Evolutionary conservation across 1,139 yeast genomes (phyloP).

Genomic region (Tardiomyces blankii): DNA sequence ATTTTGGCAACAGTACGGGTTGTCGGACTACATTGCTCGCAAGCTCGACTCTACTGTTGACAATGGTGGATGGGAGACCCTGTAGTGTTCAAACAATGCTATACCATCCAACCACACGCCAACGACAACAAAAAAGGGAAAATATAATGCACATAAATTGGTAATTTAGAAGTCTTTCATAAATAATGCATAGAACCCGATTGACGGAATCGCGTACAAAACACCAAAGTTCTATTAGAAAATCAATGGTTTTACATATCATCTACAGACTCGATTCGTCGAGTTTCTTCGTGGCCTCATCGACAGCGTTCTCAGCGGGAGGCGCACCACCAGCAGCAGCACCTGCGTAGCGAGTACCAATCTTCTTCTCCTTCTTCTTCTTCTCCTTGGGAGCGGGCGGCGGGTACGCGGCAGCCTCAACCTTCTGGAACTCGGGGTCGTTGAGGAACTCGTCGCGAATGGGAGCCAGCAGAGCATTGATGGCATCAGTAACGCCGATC

Average conservation of each 20-base stretch:
- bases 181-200: slow-evolving; percentile 4
- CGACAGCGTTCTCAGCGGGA: slow-evolving; percentile 11
- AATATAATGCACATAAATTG: too few relatives aligned
- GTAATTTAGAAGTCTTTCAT: too few relatives aligned
- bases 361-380: slow-evolving; percentile 63
- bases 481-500: slow-evolving; percentile 77
- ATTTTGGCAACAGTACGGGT: slow-evolving; percentile 71
- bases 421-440: slow-evolving; percentile 62
- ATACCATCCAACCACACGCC: too few relatives aligned
- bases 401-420: slow-evolving; percentile 76
- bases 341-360: slow-evolving; percentile 57
- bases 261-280: slow-evolving; percentile 20
- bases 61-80: slow-evolving; percentile 93
- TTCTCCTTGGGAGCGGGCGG: slow-evolving; percentile 45
- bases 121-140: too few relatives aligned
- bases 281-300: slow-evolving; percentile 25
- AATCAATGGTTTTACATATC: too few relatives aligned
- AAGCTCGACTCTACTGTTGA: slow-evolving; percentile 69
- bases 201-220: too few relatives aligned
- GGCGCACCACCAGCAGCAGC: slow-evolving; percentile 3
- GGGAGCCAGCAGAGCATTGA: slow-evolving; percentile 73
- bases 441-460: slow-evolving; percentile 58
- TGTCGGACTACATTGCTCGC: slow-evolving; percentile 68
- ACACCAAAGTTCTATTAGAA: too few relatives aligned
- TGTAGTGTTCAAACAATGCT: slow-evolving; percentile 28